Evolutionary conservation across 306 rosid species (phyloP).

Genomic region (Prunus campanulata): DNA sequence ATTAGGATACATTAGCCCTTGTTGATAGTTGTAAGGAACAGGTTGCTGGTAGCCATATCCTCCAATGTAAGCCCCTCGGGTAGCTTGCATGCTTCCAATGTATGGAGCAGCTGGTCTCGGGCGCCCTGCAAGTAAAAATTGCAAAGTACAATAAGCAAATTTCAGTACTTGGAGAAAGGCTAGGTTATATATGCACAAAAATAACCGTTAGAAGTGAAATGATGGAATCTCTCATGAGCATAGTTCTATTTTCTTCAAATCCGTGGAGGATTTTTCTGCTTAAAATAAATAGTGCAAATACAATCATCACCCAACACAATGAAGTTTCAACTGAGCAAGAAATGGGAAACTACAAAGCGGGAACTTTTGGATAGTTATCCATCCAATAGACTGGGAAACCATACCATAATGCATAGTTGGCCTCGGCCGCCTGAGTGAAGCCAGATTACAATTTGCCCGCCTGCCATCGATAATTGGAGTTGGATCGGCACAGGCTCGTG

Average conservation of each 20-base stretch:
- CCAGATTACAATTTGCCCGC: slow-evolving; percentile 92
- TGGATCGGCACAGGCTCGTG: slow-evolving; percentile 91
- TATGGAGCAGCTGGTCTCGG: slow-evolving; percentile 59
- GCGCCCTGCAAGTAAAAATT: slow-evolving; percentile 54
- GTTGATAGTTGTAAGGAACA: slow-evolving; percentile 71
- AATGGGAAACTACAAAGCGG: not conserved
- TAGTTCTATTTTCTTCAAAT: not conserved
- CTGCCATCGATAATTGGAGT: slow-evolving; percentile 88
- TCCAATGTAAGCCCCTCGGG: slow-evolving; percentile 67
- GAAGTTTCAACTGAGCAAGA: not conserved
- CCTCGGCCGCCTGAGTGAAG: slow-evolving; percentile 86
- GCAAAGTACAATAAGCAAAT: not conserved
- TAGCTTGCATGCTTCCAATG: slow-evolving; percentile 55
- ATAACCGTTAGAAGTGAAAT: not conserved
- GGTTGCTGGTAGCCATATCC: slow-evolving; percentile 85
- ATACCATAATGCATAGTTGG: slow-evolving; percentile 68
- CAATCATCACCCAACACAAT: not conserved
- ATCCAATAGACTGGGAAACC: not conserved
- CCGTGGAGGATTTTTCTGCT: not conserved
- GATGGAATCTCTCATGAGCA: not conserved
- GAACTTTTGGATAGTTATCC: not conserved
- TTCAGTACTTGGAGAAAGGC: not conserved
- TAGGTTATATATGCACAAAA: not conserved
- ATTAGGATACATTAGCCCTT: slow-evolving; percentile 78
- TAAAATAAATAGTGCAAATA: not conserved